A percentile compares a stretch with the other conserved stretches of the same genome.
phyloP scores from a whole-genome alignment of 148 eudicot species.

The Cornus controversa region DNA sequence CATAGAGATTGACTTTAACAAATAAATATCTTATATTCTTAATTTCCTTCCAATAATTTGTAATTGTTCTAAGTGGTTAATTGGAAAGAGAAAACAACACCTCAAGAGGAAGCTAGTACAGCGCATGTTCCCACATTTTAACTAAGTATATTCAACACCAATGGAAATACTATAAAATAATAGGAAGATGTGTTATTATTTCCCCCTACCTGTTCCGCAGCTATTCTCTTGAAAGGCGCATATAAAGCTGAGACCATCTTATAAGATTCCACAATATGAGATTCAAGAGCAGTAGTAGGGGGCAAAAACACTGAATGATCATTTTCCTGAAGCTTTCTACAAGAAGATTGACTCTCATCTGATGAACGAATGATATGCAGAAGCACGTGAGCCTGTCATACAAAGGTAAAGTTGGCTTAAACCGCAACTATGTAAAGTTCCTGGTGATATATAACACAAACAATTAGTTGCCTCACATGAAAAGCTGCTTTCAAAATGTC shows the following conservation, averaged over 20 bases:
- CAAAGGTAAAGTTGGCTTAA: constrained; percentile 12
- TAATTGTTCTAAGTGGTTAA: neutral
- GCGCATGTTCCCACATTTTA: neutral
- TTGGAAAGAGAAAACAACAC: neutral
- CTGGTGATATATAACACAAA: constrained; percentile 1
- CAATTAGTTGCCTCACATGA: constrained; percentile 55
- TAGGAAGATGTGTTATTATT: neutral
- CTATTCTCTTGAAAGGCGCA: constrained; percentile 81
- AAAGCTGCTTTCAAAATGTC: constrained; percentile 96
- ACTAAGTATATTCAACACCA: neutral
- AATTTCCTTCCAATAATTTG: neutral
- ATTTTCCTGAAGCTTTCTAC: constrained; percentile 32
- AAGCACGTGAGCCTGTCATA: constrained; percentile 83
- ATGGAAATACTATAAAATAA: no score
- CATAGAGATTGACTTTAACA: no score
- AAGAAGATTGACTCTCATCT: constrained; percentile 31
- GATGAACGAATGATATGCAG: constrained; percentile 67
- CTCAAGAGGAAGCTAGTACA: neutral
- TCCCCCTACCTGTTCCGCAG: constrained; percentile 74
- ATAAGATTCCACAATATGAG: constrained; percentile 75
- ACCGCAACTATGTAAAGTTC: constrained; percentile 1
- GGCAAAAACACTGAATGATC: constrained; percentile 39
- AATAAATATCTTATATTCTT: no score
- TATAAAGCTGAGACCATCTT: constrained; percentile 77
- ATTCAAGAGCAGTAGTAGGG: constrained; percentile 52